Evolutionary conservation across 495 filamentous ascomycete genomes (phyloP), one percentile per base, ranked within the genome.

Genomic region (Podospora fimiseda): DNA sequence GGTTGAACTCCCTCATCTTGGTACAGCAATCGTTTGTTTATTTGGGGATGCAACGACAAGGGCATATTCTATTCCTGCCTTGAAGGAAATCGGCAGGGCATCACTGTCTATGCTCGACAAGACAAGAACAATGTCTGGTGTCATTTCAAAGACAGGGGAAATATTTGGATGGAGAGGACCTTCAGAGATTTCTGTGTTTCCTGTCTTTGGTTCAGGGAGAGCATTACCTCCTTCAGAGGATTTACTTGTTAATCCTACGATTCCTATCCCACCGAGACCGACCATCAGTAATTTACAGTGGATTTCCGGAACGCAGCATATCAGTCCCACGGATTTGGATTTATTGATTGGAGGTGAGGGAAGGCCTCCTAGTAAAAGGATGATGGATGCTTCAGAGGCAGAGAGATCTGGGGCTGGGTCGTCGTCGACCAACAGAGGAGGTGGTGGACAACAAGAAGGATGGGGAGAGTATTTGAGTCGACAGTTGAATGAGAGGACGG

Each of bases 231-330:
- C 87, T 1, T 63, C 73, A 48, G 74, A 80, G 38, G 93, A 97
- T 63, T 82, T 73, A 22, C 74, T 97, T 2, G 83, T 86, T 69
- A 95, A 96, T 55, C 80, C 85, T 3, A 73, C 84, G 53, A 79
- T 84, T 13, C 60, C 77, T 13, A 74, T 86, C 14, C 93, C 92
- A 2, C 76, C 87, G 13, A 80, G 93, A 24, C 94, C 93, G n/a
- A 95, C 91, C 1, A 98, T 98, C 43, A 91, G 88, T 8, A 96
- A 93, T 57, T 63, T 98, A 18, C 89, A 96, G 66, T 98, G 93
- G 93, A 89, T 98, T 37, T 84, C 90, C 0, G 94, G 93, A 1
- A 96, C 94, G 11, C 92, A 96, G 67, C 88, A 95, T 55, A 75
- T 98, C 30, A 87, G 87, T 15, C 85, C 89, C 13, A 74, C 84